Percentiles rank a stretch among this genome's conserved stretches.
phyloP scores from a whole-genome alignment of 257 asterid species.

The Solanum pimpinellifolium region DNA sequence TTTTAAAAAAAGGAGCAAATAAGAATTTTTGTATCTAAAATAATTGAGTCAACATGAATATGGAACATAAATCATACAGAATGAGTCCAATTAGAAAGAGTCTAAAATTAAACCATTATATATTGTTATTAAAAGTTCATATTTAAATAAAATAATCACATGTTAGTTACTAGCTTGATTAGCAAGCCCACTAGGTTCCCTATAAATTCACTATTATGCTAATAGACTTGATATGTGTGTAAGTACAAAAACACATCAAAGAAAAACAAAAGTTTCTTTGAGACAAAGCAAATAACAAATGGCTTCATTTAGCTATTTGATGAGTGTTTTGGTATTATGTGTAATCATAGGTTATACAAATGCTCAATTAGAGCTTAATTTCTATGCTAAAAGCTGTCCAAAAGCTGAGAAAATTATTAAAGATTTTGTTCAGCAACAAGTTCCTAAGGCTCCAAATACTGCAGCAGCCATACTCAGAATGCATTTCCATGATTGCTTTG shows the following conservation, averaged over 20 bases:
- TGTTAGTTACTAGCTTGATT: background rate
- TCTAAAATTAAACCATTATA: background rate
- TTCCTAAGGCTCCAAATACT: constrained; percentile 49
- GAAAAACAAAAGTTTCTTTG: background rate
- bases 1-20: background rate
- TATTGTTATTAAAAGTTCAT: background rate
- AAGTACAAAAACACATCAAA: background rate
- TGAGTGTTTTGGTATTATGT: constrained; percentile 2
- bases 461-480: constrained; percentile 41
- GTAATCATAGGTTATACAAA: constrained; percentile 2
- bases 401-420: constrained; percentile 48
- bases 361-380: constrained; percentile 37
- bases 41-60: background rate
- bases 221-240: background rate
- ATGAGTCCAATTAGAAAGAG: background rate
- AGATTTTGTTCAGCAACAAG: constrained; percentile 33
- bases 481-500: constrained; percentile 42
- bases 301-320: constrained; percentile 8
- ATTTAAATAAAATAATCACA: background rate
- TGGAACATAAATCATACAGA: background rate
- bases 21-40: background rate
- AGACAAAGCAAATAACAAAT: background rate
- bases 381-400: constrained; percentile 46
- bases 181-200: background rate
- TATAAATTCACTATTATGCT: background rate